phyloP scores from a whole-genome alignment of 2,329 filamentous ascomycete genomes.

The Blastomyces silverae region DNA sequence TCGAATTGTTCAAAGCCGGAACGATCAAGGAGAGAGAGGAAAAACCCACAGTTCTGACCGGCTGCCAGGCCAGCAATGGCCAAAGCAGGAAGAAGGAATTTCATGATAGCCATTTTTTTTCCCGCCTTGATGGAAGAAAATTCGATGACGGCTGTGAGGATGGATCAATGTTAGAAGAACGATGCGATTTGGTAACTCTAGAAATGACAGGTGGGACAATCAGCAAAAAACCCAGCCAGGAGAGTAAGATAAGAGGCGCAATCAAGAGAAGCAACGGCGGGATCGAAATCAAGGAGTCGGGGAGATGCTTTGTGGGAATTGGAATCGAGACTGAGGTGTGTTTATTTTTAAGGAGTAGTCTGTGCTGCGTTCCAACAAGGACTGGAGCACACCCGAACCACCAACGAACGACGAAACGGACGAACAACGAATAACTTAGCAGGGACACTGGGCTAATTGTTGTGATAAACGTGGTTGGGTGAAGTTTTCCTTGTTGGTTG shows the following conservation, averaged over 20 bases:
- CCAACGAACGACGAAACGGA: neutral
- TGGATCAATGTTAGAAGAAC: neutral
- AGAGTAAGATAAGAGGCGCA: neutral
- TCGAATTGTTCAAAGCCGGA: neutral
- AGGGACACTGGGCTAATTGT: neutral
- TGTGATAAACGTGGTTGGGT: neutral
- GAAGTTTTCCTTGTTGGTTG: neutral
- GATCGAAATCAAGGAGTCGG: neutral
- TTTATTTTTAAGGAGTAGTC: constrained; percentile 5
- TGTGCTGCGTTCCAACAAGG: constrained; percentile 5
- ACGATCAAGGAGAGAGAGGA: constrained; percentile 16
- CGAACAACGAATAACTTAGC: too few species aligned
- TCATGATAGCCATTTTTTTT: constrained; percentile 44
- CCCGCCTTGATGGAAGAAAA: neutral
- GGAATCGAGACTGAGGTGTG: neutral
- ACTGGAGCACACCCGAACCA: neutral
- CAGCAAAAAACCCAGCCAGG: neutral
- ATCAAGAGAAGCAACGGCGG: neutral
- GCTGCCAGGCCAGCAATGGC: constrained; percentile 48
- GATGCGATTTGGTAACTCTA: neutral
- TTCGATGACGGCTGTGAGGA: neutral
- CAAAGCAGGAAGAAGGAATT: constrained; percentile 52
- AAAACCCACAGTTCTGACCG: constrained; percentile 38
- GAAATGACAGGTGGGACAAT: neutral
- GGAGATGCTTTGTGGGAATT: constrained; percentile 1